Evolutionary conservation across 1,284 basidiomycete species (phyloP).

Genomic region (Papiliotrema terrestris): DNA sequence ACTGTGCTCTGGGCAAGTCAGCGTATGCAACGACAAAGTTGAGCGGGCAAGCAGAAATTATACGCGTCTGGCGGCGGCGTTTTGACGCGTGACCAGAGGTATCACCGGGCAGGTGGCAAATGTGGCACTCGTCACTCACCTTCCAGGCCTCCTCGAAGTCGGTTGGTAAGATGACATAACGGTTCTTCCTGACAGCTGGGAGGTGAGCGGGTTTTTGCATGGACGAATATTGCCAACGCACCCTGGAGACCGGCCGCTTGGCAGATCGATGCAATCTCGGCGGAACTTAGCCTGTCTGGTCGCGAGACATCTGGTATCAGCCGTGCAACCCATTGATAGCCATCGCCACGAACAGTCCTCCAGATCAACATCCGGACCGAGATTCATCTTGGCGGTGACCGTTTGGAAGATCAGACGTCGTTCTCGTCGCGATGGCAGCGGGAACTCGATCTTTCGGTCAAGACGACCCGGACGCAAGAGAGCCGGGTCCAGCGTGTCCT

Average conservation of each 20-base stretch:
- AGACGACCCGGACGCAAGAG: constrained; percentile 94
- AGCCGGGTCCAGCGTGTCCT: constrained; percentile 94
- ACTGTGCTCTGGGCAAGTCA: constrained; percentile 62
- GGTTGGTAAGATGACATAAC: constrained; percentile 92
- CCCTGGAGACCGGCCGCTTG: constrained; percentile 98
- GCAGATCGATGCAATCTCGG: constrained; percentile 92
- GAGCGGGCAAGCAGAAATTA: constrained; percentile 14
- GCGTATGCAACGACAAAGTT: constrained; percentile 23
- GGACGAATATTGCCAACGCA: constrained; percentile 34
- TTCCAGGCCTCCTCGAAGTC: constrained; percentile 99
- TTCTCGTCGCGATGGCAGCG: constrained; percentile 87
- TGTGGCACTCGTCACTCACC: constrained; percentile 57
- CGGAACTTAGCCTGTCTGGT: constrained; percentile 91
- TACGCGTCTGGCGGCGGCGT: constrained; percentile 5
- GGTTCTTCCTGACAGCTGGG: constrained; percentile 91
- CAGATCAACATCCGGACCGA: constrained; percentile 94
- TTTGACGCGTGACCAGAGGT: constrained; percentile 2
- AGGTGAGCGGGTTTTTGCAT: background rate
- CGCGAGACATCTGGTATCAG: constrained; percentile 76
- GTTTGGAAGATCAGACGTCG: constrained; percentile 99
- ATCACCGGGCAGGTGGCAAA: constrained; percentile 4
- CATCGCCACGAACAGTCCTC: constrained; percentile 79
- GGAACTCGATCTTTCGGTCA: constrained; percentile 99
- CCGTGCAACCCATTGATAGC: constrained; percentile 2
- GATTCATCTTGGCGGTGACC: constrained; percentile 94